A percentile compares a stretch with the other conserved stretches of the same genome.
These are phyloP conservation scores for Exsudoporus frostii DNA, from an alignment of 768 basidiomycete genomes.

Conservation along the genomic window DNA sequence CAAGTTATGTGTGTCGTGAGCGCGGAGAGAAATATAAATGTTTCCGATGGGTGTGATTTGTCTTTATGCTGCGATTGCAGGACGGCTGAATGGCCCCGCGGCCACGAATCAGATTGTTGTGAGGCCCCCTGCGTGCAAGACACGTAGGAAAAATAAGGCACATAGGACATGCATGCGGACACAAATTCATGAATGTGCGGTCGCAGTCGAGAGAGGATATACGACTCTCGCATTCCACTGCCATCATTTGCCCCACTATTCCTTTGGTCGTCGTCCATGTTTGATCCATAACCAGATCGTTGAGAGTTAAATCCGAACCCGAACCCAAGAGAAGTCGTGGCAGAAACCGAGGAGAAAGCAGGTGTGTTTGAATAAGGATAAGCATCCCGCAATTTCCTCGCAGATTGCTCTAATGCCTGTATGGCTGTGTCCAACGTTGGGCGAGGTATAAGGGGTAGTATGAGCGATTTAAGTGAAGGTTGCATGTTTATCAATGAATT, in stretches of 20 bases:
- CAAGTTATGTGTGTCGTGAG: constrained; percentile 65
- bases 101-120: constrained; percentile 24
- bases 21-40: constrained; percentile 65
- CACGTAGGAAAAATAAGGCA: constrained; percentile 78
- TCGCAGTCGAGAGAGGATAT: constrained; percentile 70
- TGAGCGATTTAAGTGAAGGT: constrained; percentile 66
- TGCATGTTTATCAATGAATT: constrained; percentile 64
- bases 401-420: constrained; percentile 63
- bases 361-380: constrained; percentile 72
- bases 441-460: constrained; percentile 79
- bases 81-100: constrained; percentile 41
- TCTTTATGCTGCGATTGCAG: constrained; percentile 56
- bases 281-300: constrained; percentile 32
- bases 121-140: constrained; percentile 24
- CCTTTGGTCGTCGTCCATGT: constrained; percentile 28
- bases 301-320: constrained; percentile 25
- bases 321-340: constrained; percentile 35
- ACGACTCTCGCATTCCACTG: constrained; percentile 75
- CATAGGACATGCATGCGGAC: constrained; percentile 73
- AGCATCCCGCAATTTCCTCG: constrained; percentile 74
- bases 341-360: constrained; percentile 29
- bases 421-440: constrained; percentile 75
- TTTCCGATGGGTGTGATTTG: constrained; percentile 70
- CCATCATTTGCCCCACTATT: constrained; percentile 27
- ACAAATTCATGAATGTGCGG: constrained; percentile 77